Evolutionary conservation across 805 yeast species (phyloP).

Genomic region (Trichomonascus vanleenenianus): DNA sequence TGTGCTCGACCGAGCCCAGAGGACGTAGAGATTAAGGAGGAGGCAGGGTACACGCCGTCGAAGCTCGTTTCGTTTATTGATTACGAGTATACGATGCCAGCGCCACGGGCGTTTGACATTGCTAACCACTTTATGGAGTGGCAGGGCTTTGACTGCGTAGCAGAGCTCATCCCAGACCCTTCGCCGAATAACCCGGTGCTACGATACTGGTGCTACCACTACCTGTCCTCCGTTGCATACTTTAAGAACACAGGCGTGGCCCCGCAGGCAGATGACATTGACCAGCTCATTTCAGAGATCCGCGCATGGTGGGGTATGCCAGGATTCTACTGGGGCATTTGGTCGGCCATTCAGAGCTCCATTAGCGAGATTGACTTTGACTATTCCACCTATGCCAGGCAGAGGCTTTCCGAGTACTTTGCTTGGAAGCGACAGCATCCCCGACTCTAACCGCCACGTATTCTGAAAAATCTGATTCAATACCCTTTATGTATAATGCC

Average conservation of each 20-base stretch:
- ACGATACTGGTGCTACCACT: constrained; percentile 51
- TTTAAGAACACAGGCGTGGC: constrained; percentile 6
- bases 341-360: constrained; percentile 70
- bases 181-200: constrained; percentile 35
- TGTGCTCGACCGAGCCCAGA: neutral
- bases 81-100: constrained; percentile 91
- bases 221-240: constrained; percentile 33
- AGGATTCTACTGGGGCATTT: constrained; percentile 78
- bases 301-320: constrained; percentile 65
- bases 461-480: neutral
- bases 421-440: constrained; percentile 42
- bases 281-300: constrained; percentile 47
- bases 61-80: constrained; percentile 54
- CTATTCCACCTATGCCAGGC: constrained; percentile 51
- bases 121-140: constrained; percentile 94
- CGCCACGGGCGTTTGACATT: constrained; percentile 80
- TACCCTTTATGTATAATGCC: neutral
- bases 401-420: constrained; percentile 61
- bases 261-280: constrained; percentile 23
- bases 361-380: constrained; percentile 67
- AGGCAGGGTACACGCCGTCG: constrained; percentile 9
- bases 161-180: constrained; percentile 50
- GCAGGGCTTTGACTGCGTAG: constrained; percentile 78
- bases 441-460: too few species aligned
- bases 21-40: neutral